A percentile compares a stretch with the other conserved stretches of the same genome.
Evolutionary conservation across 345 rosid genomes (phyloP).

Genomic region (Melastoma malabathricum): DNA sequence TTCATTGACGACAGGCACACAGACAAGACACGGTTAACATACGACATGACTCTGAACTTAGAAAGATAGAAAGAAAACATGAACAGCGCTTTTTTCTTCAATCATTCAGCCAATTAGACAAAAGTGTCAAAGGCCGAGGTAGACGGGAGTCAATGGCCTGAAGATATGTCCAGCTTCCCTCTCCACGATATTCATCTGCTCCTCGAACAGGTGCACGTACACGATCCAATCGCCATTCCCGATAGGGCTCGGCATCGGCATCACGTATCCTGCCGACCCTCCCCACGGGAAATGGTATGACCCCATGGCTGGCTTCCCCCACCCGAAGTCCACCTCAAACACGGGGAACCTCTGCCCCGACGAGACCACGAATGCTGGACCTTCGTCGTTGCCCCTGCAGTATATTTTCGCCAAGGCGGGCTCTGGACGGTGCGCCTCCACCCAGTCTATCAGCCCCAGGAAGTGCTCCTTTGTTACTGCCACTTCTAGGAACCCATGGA

Average conservation of each 20-base stretch:
- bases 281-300: constrained; percentile 58
- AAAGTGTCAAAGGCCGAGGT: constrained; percentile 14
- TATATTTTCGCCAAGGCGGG: constrained; percentile 41
- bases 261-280: constrained; percentile 39
- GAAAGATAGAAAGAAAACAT: too few species aligned
- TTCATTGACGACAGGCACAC: too few species aligned
- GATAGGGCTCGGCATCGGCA: constrained; percentile 32
- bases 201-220: constrained; percentile 24
- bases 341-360: constrained; percentile 56
- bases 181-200: constrained; percentile 24
- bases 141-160: constrained; percentile 23
- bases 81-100: too few species aligned
- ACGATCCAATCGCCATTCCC: constrained; percentile 54
- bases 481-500: constrained; percentile 28
- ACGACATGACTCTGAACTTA: too few species aligned
- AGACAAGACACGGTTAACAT: too few species aligned
- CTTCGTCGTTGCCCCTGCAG: constrained; percentile 25
- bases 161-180: constrained; percentile 21
- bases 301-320: constrained; percentile 49
- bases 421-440: constrained; percentile 49
- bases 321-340: constrained; percentile 34
- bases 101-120: too few species aligned
- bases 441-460: constrained; percentile 65
- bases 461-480: constrained; percentile 49
- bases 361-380: constrained; percentile 58